A percentile compares a stretch with the other conserved stretches of the same genome.
Evolutionary conservation across 2,329 filamentous ascomycete species (phyloP).

Genomic region (Sporothrix luriei): DNA sequence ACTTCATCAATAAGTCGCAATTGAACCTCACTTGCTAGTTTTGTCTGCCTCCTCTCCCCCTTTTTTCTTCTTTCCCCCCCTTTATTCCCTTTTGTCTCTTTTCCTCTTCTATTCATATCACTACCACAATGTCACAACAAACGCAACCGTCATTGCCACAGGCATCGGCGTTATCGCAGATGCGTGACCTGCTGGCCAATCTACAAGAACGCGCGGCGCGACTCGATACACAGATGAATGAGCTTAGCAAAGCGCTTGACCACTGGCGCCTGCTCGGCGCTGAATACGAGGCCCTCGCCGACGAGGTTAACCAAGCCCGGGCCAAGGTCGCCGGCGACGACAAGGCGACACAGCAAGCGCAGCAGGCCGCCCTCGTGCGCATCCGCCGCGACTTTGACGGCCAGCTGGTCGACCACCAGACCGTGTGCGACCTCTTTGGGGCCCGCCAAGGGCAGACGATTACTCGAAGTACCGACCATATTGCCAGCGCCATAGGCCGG

Average conservation of each 20-base stretch:
- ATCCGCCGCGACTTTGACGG: conserved; percentile 64
- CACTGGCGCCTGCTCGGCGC: conserved; percentile 91
- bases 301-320: conserved; percentile 61
- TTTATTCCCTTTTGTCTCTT: neutral
- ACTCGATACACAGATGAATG: conserved; percentile 73
- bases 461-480: conserved; percentile 60
- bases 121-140: conserved; percentile 19
- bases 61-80: neutral
- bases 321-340: conserved; percentile 46
- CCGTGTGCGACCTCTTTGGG: conserved; percentile 56
- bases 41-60: neutral
- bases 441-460: conserved; percentile 42
- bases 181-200: conserved; percentile 60
- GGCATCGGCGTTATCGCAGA: conserved; percentile 11
- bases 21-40: neutral
- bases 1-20: neutral
- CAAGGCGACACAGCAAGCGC: conserved; percentile 3
- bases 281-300: conserved; percentile 87
- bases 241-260: conserved; percentile 73
- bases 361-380: conserved; percentile 57
- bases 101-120: neutral
- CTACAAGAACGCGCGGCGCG: conserved; percentile 74
- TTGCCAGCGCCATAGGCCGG: conserved; percentile 68
- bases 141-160: conserved; percentile 12
- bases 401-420: conserved; percentile 62